phyloP scores from a whole-genome alignment of 768 basidiomycete species.

The Auricularia sp. region DNA sequence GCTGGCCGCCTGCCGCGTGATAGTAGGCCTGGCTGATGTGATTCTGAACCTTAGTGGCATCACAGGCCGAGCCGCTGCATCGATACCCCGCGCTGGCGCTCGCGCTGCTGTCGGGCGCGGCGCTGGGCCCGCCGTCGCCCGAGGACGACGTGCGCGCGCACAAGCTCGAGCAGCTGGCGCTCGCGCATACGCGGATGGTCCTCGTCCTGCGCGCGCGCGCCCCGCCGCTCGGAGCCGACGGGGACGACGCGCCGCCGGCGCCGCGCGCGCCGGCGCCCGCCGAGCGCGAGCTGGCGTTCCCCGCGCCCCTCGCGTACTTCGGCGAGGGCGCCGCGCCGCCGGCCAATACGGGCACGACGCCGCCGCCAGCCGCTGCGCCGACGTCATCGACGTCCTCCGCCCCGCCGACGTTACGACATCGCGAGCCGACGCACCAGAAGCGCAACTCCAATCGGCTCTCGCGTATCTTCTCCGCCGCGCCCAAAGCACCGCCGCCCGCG shows the following conservation, averaged over 20 bases:
- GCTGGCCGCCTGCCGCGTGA: background rate
- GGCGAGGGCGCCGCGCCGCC: constrained; percentile 2
- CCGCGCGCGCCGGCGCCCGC: background rate
- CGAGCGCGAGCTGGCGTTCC: constrained; percentile 55
- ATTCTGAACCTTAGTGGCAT: constrained; percentile 38
- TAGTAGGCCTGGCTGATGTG: background rate
- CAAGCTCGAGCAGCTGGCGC: constrained; percentile 14
- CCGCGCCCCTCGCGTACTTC: constrained; percentile 56
- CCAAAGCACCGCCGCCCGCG: background rate
- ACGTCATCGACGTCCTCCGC: background rate
- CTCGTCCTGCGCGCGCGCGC: constrained; percentile 53
- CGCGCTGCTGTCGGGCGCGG: constrained; percentile 33
- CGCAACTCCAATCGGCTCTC: background rate
- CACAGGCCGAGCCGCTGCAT: constrained; percentile 54
- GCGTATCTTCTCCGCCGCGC: background rate
- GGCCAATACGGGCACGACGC: background rate
- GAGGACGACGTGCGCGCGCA: constrained; percentile 1
- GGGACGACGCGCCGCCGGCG: constrained; percentile 2
- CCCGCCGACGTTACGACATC: background rate
- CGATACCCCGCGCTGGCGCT: constrained; percentile 64
- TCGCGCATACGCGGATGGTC: constrained; percentile 65
- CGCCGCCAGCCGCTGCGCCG: background rate
- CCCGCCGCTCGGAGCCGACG: constrained; percentile 3
- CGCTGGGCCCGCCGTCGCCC: constrained; percentile 15
- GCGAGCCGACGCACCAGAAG: constrained; percentile 2